Conservation (phyloP, 192 early-diverging fungal genomes). For the Helicostylum pulchrum region DNA sequence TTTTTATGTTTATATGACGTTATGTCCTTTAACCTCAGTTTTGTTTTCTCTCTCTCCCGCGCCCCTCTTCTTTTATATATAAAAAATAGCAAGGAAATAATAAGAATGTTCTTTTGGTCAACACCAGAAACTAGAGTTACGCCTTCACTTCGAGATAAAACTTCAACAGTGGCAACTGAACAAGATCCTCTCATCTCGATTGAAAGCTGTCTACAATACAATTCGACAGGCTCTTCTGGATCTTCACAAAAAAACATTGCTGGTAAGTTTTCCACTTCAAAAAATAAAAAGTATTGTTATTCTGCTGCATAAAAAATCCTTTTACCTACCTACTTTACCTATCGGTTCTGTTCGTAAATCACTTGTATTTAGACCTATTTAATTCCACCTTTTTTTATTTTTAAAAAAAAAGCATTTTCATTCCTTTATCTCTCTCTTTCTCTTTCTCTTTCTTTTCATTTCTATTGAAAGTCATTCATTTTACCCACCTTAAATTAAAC, state of each 20-base stretch:
- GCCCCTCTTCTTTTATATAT: too few relatives aligned
- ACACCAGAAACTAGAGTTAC: too few relatives aligned
- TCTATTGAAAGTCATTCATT: background rate
- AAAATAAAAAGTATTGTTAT: background rate
- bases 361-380: too few relatives aligned
- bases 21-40: too few relatives aligned
- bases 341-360: background rate
- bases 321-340: background rate
- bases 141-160: background rate
- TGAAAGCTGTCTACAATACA: background rate
- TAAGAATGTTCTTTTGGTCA: too few relatives aligned
- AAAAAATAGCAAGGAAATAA: too few relatives aligned
- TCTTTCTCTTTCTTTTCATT: background rate
- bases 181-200: slow-evolving; percentile 3
- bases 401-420: background rate
- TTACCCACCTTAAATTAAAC: background rate
- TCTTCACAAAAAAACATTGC: background rate
- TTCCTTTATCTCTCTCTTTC: background rate
- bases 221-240: background rate
- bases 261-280: background rate
- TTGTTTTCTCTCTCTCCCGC: too few relatives aligned
- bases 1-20: too few relatives aligned
- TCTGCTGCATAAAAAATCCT: background rate
- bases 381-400: background rate
- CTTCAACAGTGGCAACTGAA: background rate